Evolutionary conservation across 2,329 filamentous ascomycete species (phyloP), one percentile per base, ranked within the genome.

Genomic region (Aspergillus sp.): DNA sequence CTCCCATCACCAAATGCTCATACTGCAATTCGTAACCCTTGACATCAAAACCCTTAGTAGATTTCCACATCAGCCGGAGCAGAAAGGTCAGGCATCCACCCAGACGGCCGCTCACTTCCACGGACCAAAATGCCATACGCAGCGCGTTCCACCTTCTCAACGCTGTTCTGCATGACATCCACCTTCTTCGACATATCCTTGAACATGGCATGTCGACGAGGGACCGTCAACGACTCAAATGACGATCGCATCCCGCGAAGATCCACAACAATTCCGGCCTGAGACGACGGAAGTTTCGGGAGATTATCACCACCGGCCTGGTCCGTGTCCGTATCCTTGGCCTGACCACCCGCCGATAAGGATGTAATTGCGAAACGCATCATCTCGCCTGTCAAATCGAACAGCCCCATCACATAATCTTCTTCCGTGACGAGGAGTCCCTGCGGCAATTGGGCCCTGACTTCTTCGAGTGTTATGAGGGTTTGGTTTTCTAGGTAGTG

Each of bases 331-430:
- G 46, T 28, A 30, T 57, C 41, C 66, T 65, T 71, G 19, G 78
- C 63, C 34, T 69, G 70, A 10, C 85, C 86, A 6, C 74, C 83
- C 5, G 90, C 86, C 1, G 90, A 90, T 64, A 95, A 86, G 27
- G 83, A 82, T 5, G 90, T 90, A 40, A 95, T 93, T 0, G 89
- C 90, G 67, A 96, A 97, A 28, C 90, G 81, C 93, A 98, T 98
- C 73, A 97, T 76, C 71, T 98, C 93, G 33, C 93, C 93, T 1
- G 90, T 90, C 54, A 97, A 79, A 65, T 98, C 93, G 60, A 95
- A 96, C 2, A 98, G 70, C 7, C 91, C 93, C 50, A 93, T 84
- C 45, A 95, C 70, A 62, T 95, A 97, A 66, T 98, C 93, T 43
- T 91, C 82, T 27, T 83, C 76, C 1, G 86, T 88, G 13, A 96